Evolutionary conservation across 1,284 basidiomycete species (phyloP).

Genomic region (Ustilago esculenta): DNA sequence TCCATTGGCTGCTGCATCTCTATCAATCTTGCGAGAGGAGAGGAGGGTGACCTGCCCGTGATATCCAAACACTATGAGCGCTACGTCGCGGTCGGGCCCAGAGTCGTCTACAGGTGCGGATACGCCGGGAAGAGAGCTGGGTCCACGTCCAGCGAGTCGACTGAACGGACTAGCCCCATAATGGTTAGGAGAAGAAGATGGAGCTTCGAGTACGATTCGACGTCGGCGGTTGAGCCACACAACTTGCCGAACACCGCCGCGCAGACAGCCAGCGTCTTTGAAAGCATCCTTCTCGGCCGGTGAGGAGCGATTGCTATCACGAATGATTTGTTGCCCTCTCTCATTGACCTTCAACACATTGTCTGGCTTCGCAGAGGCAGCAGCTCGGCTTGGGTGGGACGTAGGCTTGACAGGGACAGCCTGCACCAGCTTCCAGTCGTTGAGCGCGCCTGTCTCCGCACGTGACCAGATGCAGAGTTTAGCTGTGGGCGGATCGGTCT

Average conservation of each 20-base stretch:
- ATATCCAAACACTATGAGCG: slow-evolving; percentile 38
- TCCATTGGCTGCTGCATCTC: background rate
- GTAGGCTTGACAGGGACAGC: slow-evolving; percentile 7
- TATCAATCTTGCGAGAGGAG: slow-evolving; percentile 19
- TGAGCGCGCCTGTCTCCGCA: slow-evolving; percentile 31
- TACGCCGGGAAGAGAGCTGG: slow-evolving; percentile 5
- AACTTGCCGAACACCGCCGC: slow-evolving; percentile 19
- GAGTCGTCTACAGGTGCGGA: slow-evolving; percentile 7
- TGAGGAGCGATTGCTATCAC: slow-evolving; percentile 11
- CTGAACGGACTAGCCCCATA: slow-evolving; percentile 24
- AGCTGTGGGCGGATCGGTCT: background rate
- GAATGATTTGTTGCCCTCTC: slow-evolving; percentile 20
- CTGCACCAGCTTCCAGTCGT: slow-evolving; percentile 41
- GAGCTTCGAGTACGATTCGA: slow-evolving; percentile 18
- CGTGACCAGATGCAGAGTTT: slow-evolving; percentile 45
- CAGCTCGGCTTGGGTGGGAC: background rate
- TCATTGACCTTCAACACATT: slow-evolving; percentile 48
- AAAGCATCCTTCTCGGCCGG: slow-evolving; percentile 1
- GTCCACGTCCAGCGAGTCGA: slow-evolving; percentile 26
- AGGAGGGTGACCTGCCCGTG: slow-evolving; percentile 36
- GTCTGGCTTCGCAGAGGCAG: slow-evolving; percentile 1
- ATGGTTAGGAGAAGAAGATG: slow-evolving; percentile 7
- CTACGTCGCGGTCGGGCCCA: slow-evolving; percentile 25
- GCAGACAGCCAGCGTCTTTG: background rate
- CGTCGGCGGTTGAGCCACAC: slow-evolving; percentile 40